phyloP scores from a whole-genome alignment of 1,139 yeast species.

The Yamadazyma trypodendri region DNA sequence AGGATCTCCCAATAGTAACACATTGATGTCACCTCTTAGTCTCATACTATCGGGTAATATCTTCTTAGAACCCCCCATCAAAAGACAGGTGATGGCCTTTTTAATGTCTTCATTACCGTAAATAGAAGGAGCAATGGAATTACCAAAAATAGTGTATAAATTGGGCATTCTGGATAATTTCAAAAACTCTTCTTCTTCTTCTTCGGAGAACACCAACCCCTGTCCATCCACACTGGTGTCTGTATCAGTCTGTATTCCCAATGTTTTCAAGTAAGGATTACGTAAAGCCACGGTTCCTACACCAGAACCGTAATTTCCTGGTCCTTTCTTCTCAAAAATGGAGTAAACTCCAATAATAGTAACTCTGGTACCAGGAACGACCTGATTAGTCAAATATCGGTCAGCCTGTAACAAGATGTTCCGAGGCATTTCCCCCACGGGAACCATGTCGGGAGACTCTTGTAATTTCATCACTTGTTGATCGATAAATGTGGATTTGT shows the following conservation, averaged over 20 bases:
- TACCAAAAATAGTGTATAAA: slow-evolving; percentile 79
- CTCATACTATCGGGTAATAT: slow-evolving; percentile 94
- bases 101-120: slow-evolving; percentile 92
- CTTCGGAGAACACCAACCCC: slow-evolving; percentile 76
- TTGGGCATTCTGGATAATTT: slow-evolving; percentile 79
- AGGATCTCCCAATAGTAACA: slow-evolving; percentile 91
- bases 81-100: slow-evolving; percentile 85
- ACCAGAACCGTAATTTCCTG: slow-evolving; percentile 10
- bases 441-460: slow-evolving; percentile 97
- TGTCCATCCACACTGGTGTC: slow-evolving; percentile 66
- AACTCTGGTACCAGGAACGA: slow-evolving; percentile 94
- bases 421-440: slow-evolving; percentile 98
- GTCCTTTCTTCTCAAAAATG: slow-evolving; percentile 66
- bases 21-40: slow-evolving; percentile 95
- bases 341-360: slow-evolving; percentile 91
- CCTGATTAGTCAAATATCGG: slow-evolving; percentile 82
- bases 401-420: slow-evolving; percentile 87
- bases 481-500: slow-evolving; percentile 86
- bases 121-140: slow-evolving; percentile 93
- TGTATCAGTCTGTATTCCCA: slow-evolving; percentile 83
- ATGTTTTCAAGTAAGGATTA: slow-evolving; percentile 83
- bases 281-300: slow-evolving; percentile 76
- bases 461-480: slow-evolving; percentile 93
- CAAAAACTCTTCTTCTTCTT: slow-evolving; percentile 90
- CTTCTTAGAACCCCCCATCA: slow-evolving; percentile 94